Evolutionary conservation across 2,329 filamentous ascomycete genomes (phyloP), one percentile per base, ranked within the genome.

Genomic region (Fusarium siculi): DNA sequence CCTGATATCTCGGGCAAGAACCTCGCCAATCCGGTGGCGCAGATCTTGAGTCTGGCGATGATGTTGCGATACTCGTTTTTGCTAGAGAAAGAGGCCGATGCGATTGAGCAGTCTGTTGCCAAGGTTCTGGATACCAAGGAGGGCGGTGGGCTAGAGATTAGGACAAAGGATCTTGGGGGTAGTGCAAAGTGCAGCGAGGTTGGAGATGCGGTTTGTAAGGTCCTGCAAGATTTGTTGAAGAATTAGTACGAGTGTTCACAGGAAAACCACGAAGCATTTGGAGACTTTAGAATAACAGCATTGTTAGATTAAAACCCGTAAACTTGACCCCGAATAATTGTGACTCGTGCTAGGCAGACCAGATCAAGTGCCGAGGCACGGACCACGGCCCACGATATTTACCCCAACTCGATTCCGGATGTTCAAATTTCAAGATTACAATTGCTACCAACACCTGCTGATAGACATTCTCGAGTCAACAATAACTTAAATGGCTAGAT

Each of bases 1-100:
- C 92, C 93, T 16, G 92, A 94, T 74, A 94, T 94, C 72, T 89
- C 90, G 12, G 92, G 92, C 63, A 87, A 92, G 79, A 90, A 90
- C 43, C 86, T 93, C 46, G 92, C 92, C 60, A 94, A 94, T 82
- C 92, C 92, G 0, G 87, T 94, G 39, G 92, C 91, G 2, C 90
- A 91, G 74, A 90, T 94, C 37, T 85, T 94, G 43, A 93, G 91
- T 55, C 82, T 93, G 32, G 91, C 91, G 62, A 92, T 94, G 91
- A 89, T 94, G 86, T 85, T 94, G 72, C 90, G 93, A 78, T 94
- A 94, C 82, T 93, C 91, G 3, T 86, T 93, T 55, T 85, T 87
- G 69, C 84, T 89, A 69, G 86, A 87, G 11, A 86, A 88, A 14
- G 88, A 93, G 73, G 91, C 91, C 2, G 83, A 84, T 59, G 87